phyloP scores from a whole-genome alignment of 805 yeast genomes.

The Pichia thaimueangensis region DNA sequence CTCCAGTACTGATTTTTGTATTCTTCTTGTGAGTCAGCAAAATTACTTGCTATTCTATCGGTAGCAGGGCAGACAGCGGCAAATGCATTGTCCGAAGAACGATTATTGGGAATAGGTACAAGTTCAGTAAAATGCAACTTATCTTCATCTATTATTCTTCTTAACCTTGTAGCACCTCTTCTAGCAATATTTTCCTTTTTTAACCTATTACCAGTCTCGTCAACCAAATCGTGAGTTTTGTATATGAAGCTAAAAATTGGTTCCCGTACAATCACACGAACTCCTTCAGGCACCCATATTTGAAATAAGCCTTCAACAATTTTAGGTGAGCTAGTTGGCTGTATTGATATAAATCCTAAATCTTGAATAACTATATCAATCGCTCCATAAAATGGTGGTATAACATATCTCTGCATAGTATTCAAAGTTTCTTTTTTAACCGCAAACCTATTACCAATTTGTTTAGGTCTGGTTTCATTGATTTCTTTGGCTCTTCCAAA shows the following conservation, averaged over 20 bases:
- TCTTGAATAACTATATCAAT: conserved; percentile 61
- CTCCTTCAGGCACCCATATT: conserved; percentile 50
- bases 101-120: conserved; percentile 16
- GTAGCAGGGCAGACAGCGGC: conserved; percentile 12
- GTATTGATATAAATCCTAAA: conserved; percentile 55
- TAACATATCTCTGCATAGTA: conserved; percentile 37
- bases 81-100: conserved; percentile 14
- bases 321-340: conserved; percentile 45
- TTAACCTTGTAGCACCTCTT: conserved; percentile 11
- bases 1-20: conserved; percentile 26
- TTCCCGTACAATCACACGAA: conserved; percentile 45
- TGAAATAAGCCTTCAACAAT: conserved; percentile 32
- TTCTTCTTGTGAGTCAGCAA: conserved; percentile 13
- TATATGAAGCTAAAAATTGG: conserved; percentile 25
- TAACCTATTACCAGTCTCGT: conserved; percentile 15
- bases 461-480: conserved; percentile 21
- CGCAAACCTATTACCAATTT: conserved; percentile 19
- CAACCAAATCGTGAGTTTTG: conserved; percentile 15
- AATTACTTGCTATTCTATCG: conserved; percentile 1
- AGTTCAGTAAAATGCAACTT: conserved; percentile 22
- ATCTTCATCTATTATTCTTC: conserved; percentile 14
- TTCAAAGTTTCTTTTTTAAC: conserved; percentile 24
- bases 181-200: conserved; percentile 13
- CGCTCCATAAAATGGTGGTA: conserved; percentile 68
- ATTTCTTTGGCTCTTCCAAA: conserved; percentile 29